Base-by-base conservation (phyloP, 352 stramenopile genomes). In the Pythium apleroticum region DNA sequence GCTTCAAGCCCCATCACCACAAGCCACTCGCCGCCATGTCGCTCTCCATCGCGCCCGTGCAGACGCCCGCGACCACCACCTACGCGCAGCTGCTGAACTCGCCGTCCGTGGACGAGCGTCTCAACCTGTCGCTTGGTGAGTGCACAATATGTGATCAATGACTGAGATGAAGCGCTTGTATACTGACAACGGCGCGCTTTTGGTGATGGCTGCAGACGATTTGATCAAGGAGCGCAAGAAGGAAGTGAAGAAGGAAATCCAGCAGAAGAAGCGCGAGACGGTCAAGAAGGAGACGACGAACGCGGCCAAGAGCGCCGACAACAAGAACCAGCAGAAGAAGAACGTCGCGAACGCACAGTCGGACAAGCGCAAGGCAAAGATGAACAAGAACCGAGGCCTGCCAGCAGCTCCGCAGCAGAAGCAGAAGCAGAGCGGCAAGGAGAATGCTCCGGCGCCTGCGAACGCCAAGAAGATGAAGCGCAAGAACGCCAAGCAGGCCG, bases 171-270 rank as follows among this genome's bases (percentile, higher is more conserved):
- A 22, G 43, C 14, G 43, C 45, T 4, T 57, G 46, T 20, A 20
- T 55, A 31, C 30, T 65, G 54, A 53, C 55, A 33, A 56, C 56
- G 24, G 37, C 7, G 8, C n/a, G 5, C 54, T 41, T n/a, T 50
- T 8, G 20, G 4, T 25, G 7, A n/a, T 55, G 4, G 25, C 1
- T 4, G 6, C 41, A 75, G 82, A 91, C 57, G 80, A 81, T n/a
- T 52, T 89, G 45, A 91, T 89, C 66, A 89, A 89, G 62, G 78
- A 89, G 57, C 77, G 80, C 43, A 70, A 70, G 65, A 85, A 84
- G 50, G 74, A 85, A 55, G 60, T 74, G 55, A 89, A 68, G 68
- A 88, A 85, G 54, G 76, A 88, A 54, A 43, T 74, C 61, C 86
- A 91, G 68, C 83, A 86, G n/a, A 71, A 82, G 25, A 75, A 81